phyloP scores from a whole-genome alignment of 331 rosid genomes.

The Cydonia oblonga region DNA sequence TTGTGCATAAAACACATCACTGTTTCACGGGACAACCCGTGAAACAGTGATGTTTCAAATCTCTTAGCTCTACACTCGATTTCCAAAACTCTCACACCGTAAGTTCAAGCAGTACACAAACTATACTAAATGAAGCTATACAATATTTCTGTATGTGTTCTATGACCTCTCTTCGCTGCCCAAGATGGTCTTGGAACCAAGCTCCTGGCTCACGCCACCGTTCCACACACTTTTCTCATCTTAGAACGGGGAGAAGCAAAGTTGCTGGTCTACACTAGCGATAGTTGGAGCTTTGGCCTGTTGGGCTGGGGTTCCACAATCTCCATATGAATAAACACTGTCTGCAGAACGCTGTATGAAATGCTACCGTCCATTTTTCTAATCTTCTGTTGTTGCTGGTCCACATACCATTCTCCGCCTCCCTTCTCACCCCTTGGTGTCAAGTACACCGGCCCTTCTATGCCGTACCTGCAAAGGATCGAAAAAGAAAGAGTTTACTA shows the following conservation, averaged over 20 bases:
- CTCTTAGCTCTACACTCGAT: neutral
- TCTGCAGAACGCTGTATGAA: constrained; percentile 57
- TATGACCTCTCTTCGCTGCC: neutral
- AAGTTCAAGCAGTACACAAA: neutral
- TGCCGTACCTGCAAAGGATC: constrained; percentile 48
- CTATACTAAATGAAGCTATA: neutral
- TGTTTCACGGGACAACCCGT: neutral
- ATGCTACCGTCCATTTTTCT: constrained; percentile 77
- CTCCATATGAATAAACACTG: constrained; percentile 73
- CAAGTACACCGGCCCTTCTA: constrained; percentile 91
- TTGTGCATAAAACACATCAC: neutral
- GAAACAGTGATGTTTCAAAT: too few species aligned
- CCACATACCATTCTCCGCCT: constrained; percentile 79
- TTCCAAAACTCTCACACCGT: neutral
- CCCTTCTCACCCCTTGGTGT: constrained; percentile 58
- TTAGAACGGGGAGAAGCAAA: neutral
- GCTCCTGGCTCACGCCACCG: neutral
- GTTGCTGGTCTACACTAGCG: constrained; percentile 30
- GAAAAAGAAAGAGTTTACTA: neutral
- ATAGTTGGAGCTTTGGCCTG: constrained; percentile 79
- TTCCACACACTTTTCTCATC: neutral
- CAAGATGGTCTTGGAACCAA: neutral
- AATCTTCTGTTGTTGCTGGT: constrained; percentile 79
- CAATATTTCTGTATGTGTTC: neutral
- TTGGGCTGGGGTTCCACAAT: constrained; percentile 93